Conservation (phyloP, 2,329 filamentous ascomycete genomes). For the Aspergillus neoniger region DNA sequence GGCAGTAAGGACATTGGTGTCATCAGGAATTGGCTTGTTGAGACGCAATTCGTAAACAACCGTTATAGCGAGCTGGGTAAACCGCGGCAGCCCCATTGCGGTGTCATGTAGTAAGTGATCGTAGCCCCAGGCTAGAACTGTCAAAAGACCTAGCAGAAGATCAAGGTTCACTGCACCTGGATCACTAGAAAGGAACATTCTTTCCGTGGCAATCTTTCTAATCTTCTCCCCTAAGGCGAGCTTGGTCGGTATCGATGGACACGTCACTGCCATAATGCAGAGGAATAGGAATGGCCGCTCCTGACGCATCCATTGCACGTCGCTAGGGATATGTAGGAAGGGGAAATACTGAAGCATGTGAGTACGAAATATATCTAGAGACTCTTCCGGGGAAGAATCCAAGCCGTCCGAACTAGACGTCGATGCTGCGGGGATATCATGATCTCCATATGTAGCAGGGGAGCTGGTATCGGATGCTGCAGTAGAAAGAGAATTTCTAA, state of each 20-base stretch:
- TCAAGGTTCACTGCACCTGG: not conserved
- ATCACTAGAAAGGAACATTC: not conserved
- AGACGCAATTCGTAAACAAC: not conserved
- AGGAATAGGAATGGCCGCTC: not conserved
- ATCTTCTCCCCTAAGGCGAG: not conserved
- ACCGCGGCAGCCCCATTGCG: not conserved
- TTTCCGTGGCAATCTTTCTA: not conserved
- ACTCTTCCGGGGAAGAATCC: not conserved
- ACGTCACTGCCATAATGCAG: not conserved
- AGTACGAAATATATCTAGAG: not conserved
- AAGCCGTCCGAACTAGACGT: too few species aligned
- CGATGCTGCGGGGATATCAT: not conserved
- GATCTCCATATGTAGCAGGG: not conserved
- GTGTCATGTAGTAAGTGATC: not conserved
- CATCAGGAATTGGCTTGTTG: not conserved
- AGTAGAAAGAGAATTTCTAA: not conserved
- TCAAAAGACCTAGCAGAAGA: not conserved
- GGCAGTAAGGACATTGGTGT: not conserved
- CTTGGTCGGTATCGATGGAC: not conserved
- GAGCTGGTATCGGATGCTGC: not conserved
- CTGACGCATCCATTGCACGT: not conserved
- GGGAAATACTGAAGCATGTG: not conserved
- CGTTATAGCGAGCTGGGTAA: not conserved
- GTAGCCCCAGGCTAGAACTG: not conserved
- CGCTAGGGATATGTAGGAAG: not conserved